These are phyloP conservation scores for Cladosporium sp. DNA, from an alignment of 2,329 filamentous ascomycete species.

Conservation along the genomic window DNA sequence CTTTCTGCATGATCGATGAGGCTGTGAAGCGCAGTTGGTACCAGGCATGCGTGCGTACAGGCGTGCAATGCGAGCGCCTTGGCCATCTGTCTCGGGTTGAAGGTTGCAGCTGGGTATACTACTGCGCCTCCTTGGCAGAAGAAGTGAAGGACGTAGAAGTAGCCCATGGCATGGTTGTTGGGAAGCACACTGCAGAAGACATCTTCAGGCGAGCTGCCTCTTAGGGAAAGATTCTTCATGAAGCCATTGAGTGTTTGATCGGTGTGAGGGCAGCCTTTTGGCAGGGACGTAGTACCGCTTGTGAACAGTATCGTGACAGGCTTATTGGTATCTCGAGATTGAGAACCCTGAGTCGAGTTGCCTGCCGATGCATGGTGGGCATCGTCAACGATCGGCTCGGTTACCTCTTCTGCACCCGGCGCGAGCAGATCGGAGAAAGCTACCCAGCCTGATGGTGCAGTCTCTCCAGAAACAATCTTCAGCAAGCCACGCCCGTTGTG, in stretches of 20 bases:
- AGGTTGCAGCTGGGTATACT: constrained; percentile 2
- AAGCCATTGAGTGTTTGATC: constrained; percentile 9
- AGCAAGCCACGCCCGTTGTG: background rate
- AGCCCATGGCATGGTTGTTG: constrained; percentile 6
- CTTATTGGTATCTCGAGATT: background rate
- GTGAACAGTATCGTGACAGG: constrained; percentile 11
- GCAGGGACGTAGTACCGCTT: constrained; percentile 23
- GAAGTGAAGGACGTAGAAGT: constrained; percentile 14
- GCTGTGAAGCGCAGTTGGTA: background rate
- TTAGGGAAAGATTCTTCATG: constrained; percentile 9
- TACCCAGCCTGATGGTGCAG: background rate
- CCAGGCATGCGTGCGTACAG: background rate
- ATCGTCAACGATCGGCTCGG: too few species aligned
- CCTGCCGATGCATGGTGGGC: background rate
- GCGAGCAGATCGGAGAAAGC: background rate
- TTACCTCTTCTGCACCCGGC: background rate
- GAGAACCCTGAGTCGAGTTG: too few species aligned
- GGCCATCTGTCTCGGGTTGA: background rate
- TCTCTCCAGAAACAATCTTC: background rate
- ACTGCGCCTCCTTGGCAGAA: constrained; percentile 5
- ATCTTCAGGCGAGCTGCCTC: background rate
- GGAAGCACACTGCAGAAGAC: constrained; percentile 1
- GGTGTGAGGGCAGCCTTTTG: constrained; percentile 24
- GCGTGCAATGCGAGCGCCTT: background rate
- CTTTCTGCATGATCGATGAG: constrained; percentile 9